phyloP scores from a whole-genome alignment of 176 grass and related monocot genomes.

The Cenchrus purpureus region DNA sequence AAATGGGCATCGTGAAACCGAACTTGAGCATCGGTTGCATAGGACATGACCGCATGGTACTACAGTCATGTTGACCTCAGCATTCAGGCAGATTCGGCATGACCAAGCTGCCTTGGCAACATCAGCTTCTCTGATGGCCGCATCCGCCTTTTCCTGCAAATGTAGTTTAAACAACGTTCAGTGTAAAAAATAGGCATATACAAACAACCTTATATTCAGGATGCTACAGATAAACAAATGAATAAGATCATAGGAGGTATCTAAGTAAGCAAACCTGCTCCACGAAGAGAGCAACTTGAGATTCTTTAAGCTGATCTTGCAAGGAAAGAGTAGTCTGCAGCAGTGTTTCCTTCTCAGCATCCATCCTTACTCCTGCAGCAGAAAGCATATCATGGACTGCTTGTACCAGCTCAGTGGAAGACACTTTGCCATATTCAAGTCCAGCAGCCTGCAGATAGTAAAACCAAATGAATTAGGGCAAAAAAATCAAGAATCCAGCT shows the following conservation, averaged over 20 bases:
- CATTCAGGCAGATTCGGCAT: constrained; percentile 82
- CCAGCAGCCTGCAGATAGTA: constrained; percentile 52
- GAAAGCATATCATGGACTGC: constrained; percentile 96
- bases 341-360: constrained; percentile 86
- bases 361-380: constrained; percentile 83
- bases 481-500: background rate
- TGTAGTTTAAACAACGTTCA: constrained; percentile 18
- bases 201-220: background rate
- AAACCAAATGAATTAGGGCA: constrained; percentile 4
- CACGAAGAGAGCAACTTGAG: constrained; percentile 89
- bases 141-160: constrained; percentile 79
- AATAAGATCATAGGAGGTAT: constrained; percentile 24
- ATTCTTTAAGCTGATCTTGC: constrained; percentile 96
- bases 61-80: constrained; percentile 76
- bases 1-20: constrained; percentile 87
- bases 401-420: constrained; percentile 79
- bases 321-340: constrained; percentile 78
- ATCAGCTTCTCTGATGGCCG: constrained; percentile 84
- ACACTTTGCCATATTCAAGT: constrained; percentile 75
- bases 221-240: constrained; percentile 21
- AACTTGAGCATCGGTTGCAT: constrained; percentile 77
- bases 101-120: constrained; percentile 82
- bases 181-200: background rate
- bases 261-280: constrained; percentile 76
- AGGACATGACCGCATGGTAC: constrained; percentile 92